Evolutionary conservation across 805 yeast genomes (phyloP).

Genomic region (Tetrapisispora arboricola): DNA sequence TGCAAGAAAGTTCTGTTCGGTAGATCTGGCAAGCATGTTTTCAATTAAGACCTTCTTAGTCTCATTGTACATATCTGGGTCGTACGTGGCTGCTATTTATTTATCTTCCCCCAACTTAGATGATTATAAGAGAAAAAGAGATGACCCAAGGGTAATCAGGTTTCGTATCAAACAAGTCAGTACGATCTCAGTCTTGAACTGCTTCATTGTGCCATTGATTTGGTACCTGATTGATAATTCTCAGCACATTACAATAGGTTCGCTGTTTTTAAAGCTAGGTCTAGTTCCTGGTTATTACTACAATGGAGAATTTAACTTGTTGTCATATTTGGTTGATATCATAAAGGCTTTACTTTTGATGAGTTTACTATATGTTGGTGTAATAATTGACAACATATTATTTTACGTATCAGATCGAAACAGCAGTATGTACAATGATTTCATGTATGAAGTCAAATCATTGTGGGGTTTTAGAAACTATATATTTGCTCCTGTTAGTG

Average conservation of each 20-base stretch:
- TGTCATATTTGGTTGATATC: slow-evolving; percentile 8
- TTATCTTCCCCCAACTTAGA: slow-evolving; percentile 11
- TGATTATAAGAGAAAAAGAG: slow-evolving; percentile 19
- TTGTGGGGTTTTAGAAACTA: slow-evolving; percentile 28
- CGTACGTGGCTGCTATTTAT: slow-evolving; percentile 23
- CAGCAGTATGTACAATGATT: slow-evolving; percentile 6
- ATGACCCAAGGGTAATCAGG: slow-evolving; percentile 20
- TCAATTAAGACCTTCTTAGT: not conserved
- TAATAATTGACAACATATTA: slow-evolving; percentile 14
- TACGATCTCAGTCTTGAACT: slow-evolving; percentile 10
- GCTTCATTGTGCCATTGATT: slow-evolving; percentile 14
- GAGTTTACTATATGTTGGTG: slow-evolving; percentile 19
- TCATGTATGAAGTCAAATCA: slow-evolving; percentile 12
- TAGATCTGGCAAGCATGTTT: no score
- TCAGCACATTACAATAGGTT: not conserved
- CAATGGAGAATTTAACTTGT: slow-evolving; percentile 9
- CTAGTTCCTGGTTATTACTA: slow-evolving; percentile 15
- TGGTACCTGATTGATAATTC: not conserved
- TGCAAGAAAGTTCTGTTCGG: no score
- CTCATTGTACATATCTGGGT: slow-evolving; percentile 16
- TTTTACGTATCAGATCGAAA: slow-evolving; percentile 12
- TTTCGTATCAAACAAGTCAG: slow-evolving; percentile 12
- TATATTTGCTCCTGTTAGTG: slow-evolving; percentile 28
- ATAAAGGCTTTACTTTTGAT: slow-evolving; percentile 9
- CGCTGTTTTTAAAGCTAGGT: not conserved